Base-by-base conservation (phyloP, 345 rosid genomes). In the Pistacia vera region DNA sequence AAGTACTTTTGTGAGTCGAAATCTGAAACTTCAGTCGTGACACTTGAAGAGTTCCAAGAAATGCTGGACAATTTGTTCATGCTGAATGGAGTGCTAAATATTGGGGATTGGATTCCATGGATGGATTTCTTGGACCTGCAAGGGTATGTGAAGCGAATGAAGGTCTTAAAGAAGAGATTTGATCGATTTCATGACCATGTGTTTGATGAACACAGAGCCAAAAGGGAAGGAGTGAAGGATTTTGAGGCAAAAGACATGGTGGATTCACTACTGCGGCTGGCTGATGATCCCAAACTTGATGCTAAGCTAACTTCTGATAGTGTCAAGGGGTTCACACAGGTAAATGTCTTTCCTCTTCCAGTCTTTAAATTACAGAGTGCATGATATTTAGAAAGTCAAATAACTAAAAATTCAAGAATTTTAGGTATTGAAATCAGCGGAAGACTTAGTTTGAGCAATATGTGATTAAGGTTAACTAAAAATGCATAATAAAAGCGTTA, bases 71-170 rank as follows among this genome's bases (percentile, higher is more conserved):
- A 82, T 68, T 33, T 66, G 36, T 66, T 82, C 35, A 8, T 71
- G 66, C 77, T 82, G 5, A 41, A 41, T 7, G 85, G 82, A 20
- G 77, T 75, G 20, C 25, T 78, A 0, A 71, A 82, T 38, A 71
- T 82, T n/a, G 85, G 82, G 3, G 82, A 82, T 33, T 82, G 73
- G 74, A 82, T 81, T 59, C 84, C 81, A 0, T 81, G 84, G 81
- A 20, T 81, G 5, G 69, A 12, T 8, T 77, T 73, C 46, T 49
- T 81, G 75, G 84, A 81, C 56, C 46, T 81, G 12, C 78, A 81
- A 55, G 85, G 85, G 12, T 48, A 78, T 30, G 65, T 78, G 2
- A 82, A 75, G 77, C 18, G 80, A 52, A 82, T 82, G 85, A 82
- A 75, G 66, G 79, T 57, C 44, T 56, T 75, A 49, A 70, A 46